Evolutionary conservation across 352 stramenopile genomes (phyloP).

Genomic region (Phytophthora brassicae): DNA sequence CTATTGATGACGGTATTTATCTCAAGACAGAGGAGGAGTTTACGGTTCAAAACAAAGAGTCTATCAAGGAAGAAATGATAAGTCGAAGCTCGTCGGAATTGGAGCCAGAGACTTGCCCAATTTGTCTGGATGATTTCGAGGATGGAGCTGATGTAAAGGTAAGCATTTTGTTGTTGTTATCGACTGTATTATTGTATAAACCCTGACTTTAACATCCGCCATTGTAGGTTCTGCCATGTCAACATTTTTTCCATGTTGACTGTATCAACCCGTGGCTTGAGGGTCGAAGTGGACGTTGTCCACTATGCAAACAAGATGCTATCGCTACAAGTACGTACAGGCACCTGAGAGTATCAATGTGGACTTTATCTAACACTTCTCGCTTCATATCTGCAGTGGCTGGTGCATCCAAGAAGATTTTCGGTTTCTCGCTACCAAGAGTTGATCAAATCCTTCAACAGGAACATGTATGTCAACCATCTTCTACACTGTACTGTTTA

Average conservation of each 20-base stretch:
- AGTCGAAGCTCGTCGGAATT: slow-evolving; percentile 27
- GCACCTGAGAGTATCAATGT: not conserved
- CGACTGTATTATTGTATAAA: too few species aligned
- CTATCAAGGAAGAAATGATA: slow-evolving; percentile 5
- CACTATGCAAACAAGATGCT: slow-evolving; percentile 84
- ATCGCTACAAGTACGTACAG: slow-evolving; percentile 55
- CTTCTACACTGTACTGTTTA: not conserved
- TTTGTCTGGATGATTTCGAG: slow-evolving; percentile 79
- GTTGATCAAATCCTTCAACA: slow-evolving; percentile 76
- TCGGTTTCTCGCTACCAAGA: slow-evolving; percentile 56
- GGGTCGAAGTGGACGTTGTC: slow-evolving; percentile 68
- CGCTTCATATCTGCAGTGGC: slow-evolving; percentile 32
- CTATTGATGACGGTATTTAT: slow-evolving; percentile 12
- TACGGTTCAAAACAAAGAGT: slow-evolving; percentile 5
- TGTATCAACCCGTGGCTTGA: slow-evolving; percentile 90
- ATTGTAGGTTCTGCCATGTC: slow-evolving; percentile 66
- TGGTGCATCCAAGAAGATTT: slow-evolving; percentile 57
- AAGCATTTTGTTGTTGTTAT: slow-evolving; percentile 15
- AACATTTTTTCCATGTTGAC: slow-evolving; percentile 84
- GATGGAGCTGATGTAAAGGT: slow-evolving; percentile 55
- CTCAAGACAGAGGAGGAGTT: slow-evolving; percentile 11
- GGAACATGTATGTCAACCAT: slow-evolving; percentile 52
- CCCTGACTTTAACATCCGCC: not conserved
- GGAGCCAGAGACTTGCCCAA: slow-evolving; percentile 59
- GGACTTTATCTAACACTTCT: not conserved